Conservation (phyloP, 106 monocot genomes). For the Chionographis japonica region DNA sequence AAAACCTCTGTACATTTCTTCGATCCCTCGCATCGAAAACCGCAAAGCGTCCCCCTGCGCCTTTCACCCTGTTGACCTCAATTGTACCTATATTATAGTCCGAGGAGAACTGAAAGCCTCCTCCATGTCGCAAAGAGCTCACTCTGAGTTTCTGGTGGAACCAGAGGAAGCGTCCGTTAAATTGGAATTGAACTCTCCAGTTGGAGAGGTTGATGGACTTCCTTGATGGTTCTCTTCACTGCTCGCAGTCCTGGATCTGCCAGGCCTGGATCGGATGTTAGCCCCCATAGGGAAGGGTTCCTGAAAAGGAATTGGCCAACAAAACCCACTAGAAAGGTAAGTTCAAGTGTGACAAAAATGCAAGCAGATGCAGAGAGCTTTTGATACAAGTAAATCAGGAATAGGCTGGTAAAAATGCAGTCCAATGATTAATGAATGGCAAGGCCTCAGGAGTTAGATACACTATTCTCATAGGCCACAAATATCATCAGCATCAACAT, state of each 20-base stretch:
- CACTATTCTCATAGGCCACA: too few species aligned
- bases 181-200: constrained; percentile 14
- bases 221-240: constrained; percentile 42
- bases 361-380: too few species aligned
- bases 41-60: constrained; percentile 21
- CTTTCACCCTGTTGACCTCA: constrained; percentile 3
- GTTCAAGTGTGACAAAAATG: too few species aligned
- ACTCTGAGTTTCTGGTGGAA: constrained; percentile 43
- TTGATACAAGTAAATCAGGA: too few species aligned
- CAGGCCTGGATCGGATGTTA: constrained; percentile 57
- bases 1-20: constrained; percentile 17
- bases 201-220: constrained; percentile 19
- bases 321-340: too few species aligned
- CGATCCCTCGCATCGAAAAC: constrained; percentile 19
- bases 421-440: too few species aligned
- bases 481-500: too few species aligned
- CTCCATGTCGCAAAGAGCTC: constrained; percentile 2
- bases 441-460: too few species aligned
- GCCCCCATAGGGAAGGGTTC: constrained; percentile 67
- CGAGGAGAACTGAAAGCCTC: constrained; percentile 10
- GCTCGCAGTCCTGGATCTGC: constrained; percentile 24
- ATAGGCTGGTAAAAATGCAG: too few species aligned
- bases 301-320: constrained; percentile 7
- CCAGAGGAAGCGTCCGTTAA: constrained; percentile 8
- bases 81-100: background rate